Evolutionary conservation across 768 basidiomycete species (phyloP), one percentile per base, ranked within the genome.

Genomic region (Lentinus tigrinus): DNA sequence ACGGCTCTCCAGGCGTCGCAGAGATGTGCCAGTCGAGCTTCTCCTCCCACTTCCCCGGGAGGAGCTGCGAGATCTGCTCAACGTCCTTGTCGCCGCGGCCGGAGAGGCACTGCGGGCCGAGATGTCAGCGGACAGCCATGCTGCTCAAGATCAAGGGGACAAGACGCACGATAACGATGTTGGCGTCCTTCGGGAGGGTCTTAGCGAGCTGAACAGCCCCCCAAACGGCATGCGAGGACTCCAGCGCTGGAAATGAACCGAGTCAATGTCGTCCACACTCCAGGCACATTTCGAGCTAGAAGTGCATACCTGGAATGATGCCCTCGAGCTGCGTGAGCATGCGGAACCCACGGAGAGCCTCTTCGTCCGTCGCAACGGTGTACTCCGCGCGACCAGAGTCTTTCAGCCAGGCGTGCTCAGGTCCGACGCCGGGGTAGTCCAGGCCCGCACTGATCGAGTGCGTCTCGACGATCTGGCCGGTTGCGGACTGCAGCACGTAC

Each of bases 81-180:
- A 99, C 97, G 69, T 99, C 96, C 74, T 98, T 98, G 74, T 98
- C 95, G 17, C 97, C 97, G 61, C 96, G 85, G 49, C 96, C 96
- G 53, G 93, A 95, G 51, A 98, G 77, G 68, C 94, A 97, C 92
- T 95, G 58, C 34, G 26, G 24, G 23, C 42, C 31, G 49, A 17
- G 4, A 21, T 23, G 53, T 65, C 23, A 48, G 34, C 50, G 17
- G 17, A 56, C 4, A 6, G 43, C 11, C 21, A 13, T 46, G 39
- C 34, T 50, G 24, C 19, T 39, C 27, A 54, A 13, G 26, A 9
- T 19, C 50, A 23, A 36, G 39, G 40, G 34, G 17, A 47, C 16
- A 50, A 31, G 7, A 82, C 93, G 74, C 69, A 97, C 95, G 58
- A 98, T 86, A 47, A 98, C 94, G 36, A 99, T 75, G 72, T 98